phyloP scores from a whole-genome alignment of 148 eudicot species.

The Pouteria glomerata region DNA sequence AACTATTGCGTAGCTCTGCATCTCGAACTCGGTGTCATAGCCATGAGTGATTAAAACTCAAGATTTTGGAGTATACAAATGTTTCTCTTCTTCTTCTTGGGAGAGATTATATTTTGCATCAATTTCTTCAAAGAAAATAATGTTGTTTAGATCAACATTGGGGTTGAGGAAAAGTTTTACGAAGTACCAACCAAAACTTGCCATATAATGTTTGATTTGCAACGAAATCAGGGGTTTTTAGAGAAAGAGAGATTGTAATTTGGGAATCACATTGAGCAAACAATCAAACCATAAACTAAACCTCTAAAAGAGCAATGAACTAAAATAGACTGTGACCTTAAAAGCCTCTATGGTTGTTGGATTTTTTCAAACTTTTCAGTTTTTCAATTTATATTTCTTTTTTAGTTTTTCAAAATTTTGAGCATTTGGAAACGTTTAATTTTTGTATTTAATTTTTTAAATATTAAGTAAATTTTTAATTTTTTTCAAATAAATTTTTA shows the following conservation, averaged over 20 bases:
- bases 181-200: slow-evolving; percentile 38
- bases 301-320: too few relatives aligned
- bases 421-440: too few relatives aligned
- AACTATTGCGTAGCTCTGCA: not conserved
- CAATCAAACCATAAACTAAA: too few relatives aligned
- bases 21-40: not conserved
- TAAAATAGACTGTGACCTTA: too few relatives aligned
- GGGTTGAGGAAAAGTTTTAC: slow-evolving; percentile 34
- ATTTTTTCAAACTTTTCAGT: too few relatives aligned
- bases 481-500: too few relatives aligned
- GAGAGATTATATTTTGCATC: slow-evolving; percentile 1
- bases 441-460: too few relatives aligned
- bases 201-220: slow-evolving; percentile 39
- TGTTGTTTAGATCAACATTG: slow-evolving; percentile 11
- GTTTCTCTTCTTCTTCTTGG: slow-evolving; percentile 2
- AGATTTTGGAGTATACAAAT: not conserved
- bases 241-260: slow-evolving; percentile 7
- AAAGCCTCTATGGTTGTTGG: too few relatives aligned
- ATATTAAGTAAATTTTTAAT: too few relatives aligned
- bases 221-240: slow-evolving; percentile 6
- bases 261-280: too few relatives aligned
- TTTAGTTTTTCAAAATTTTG: too few relatives aligned
- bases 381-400: too few relatives aligned
- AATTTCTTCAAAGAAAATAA: slow-evolving; percentile 1
- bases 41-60: slow-evolving; percentile 8